A percentile compares a stretch with the other conserved stretches of the same genome.
Conservation (phyloP, 805 yeast genomes). For the Candida broadrunensis region DNA sequence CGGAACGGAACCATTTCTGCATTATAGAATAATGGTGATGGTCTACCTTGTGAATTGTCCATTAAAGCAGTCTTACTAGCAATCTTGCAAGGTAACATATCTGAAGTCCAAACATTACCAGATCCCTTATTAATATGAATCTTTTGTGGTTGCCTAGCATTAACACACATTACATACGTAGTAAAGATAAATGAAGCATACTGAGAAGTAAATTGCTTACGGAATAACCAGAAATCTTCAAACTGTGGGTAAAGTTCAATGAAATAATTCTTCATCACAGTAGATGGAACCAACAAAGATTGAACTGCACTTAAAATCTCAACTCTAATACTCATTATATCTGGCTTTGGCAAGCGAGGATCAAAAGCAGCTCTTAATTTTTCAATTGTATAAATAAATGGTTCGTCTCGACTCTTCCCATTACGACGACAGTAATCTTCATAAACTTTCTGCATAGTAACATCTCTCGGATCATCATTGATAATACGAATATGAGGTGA, state of each 20-base stretch:
- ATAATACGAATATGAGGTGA: constrained; percentile 92
- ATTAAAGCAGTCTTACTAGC: constrained; percentile 52
- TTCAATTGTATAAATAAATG: constrained; percentile 79
- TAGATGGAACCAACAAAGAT: constrained; percentile 78
- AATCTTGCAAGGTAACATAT: constrained; percentile 88
- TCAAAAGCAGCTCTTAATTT: constrained; percentile 91
- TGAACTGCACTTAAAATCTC: constrained; percentile 92
- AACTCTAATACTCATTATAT: constrained; percentile 79
- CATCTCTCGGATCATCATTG: constrained; percentile 74
- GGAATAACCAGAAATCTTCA: constrained; percentile 96
- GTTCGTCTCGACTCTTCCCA: constrained; percentile 81
- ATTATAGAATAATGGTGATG: constrained; percentile 83
- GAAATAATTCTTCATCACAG: constrained; percentile 78
- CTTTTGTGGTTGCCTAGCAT: constrained; percentile 90
- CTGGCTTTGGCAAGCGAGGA: constrained; percentile 91
- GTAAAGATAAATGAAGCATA: constrained; percentile 91
- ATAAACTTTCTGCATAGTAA: constrained; percentile 77
- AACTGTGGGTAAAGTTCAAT: constrained; percentile 65
- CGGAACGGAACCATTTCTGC: constrained; percentile 95
- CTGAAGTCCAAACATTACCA: constrained; percentile 91
- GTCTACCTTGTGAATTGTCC: constrained; percentile 47
- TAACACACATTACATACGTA: constrained; percentile 92
- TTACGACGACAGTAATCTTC: constrained; percentile 78
- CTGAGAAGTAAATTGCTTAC: constrained; percentile 91
- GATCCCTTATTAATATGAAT: constrained; percentile 76